These are phyloP conservation scores for Saturnispora mendoncae DNA, from an alignment of 805 yeast genomes.

Conservation along the genomic window DNA sequence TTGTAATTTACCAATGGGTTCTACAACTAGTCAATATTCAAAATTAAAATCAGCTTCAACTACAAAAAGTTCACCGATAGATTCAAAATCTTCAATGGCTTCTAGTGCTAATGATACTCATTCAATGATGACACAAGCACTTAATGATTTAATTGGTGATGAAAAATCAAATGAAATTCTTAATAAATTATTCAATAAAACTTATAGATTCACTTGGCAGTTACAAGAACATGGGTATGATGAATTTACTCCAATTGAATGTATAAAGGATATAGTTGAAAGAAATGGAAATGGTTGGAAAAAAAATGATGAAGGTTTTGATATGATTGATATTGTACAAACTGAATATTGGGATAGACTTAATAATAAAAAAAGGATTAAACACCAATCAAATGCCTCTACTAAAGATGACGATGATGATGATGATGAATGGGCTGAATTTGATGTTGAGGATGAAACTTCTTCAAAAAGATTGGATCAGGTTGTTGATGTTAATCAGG, in stretches of 20 bases:
- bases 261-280: constrained; percentile 65
- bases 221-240: constrained; percentile 19
- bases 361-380: not conserved
- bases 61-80: not conserved
- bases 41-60: not conserved
- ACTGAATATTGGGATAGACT: constrained; percentile 15
- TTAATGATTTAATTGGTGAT: constrained; percentile 6
- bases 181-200: constrained; percentile 22
- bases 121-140: constrained; percentile 12
- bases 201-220: constrained; percentile 29
- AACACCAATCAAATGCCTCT: not conserved
- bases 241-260: constrained; percentile 58
- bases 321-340: constrained; percentile 30
- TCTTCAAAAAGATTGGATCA: not conserved
- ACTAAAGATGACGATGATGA: not conserved
- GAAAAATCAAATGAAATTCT: constrained; percentile 11
- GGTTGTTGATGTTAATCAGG: not conserved
- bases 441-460: constrained; percentile 6
- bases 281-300: constrained; percentile 63
- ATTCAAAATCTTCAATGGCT: not conserved
- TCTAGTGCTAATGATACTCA: constrained; percentile 4
- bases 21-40: no score
- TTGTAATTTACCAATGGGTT: no score
- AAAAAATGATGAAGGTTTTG: constrained; percentile 36
- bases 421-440: constrained; percentile 10